These are phyloP conservation scores for Xylaria sp. DNA, from an alignment of 2,329 filamentous ascomycete species.

Conservation along the genomic window DNA sequence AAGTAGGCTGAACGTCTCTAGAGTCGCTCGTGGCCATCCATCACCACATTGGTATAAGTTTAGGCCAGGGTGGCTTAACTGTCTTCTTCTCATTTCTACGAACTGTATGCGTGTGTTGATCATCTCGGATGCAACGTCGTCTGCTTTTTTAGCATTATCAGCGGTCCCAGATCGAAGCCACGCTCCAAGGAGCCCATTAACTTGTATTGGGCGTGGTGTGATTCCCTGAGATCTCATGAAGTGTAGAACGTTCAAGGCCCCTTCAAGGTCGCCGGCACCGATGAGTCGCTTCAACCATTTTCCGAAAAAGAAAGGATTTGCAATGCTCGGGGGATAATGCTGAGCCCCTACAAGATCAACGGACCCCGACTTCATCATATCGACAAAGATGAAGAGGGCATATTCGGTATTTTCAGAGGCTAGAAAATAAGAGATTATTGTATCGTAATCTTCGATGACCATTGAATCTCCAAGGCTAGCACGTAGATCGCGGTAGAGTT, in stretches of 20 bases:
- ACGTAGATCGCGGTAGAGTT: conserved; percentile 72
- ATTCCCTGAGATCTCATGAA: conserved; percentile 78
- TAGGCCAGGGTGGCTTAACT: conserved; percentile 42
- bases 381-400: conserved; percentile 81
- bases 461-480: conserved; percentile 68
- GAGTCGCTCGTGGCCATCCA: conserved; percentile 67
- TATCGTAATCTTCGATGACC: conserved; percentile 79
- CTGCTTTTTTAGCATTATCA: conserved; percentile 67
- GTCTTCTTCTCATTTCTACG: conserved; percentile 60
- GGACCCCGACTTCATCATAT: conserved; percentile 81
- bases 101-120: conserved; percentile 73
- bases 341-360: conserved; percentile 58
- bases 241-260: conserved; percentile 76
- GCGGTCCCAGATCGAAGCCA: conserved; percentile 73
- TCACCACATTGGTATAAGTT: conserved; percentile 47
- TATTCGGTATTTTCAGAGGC: conserved; percentile 70
- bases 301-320: conserved; percentile 84
- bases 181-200: conserved; percentile 84
- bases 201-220: conserved; percentile 75
- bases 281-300: conserved; percentile 91
- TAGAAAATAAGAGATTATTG: conserved; percentile 76
- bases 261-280: conserved; percentile 74
- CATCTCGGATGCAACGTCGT: conserved; percentile 80
- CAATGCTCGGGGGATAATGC: conserved; percentile 59
- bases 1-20: conserved; percentile 82